These are phyloP conservation scores for Lichtheimia hyalospora DNA, from an alignment of 371 early-diverging fungal genomes.

Conservation along the genomic window DNA sequence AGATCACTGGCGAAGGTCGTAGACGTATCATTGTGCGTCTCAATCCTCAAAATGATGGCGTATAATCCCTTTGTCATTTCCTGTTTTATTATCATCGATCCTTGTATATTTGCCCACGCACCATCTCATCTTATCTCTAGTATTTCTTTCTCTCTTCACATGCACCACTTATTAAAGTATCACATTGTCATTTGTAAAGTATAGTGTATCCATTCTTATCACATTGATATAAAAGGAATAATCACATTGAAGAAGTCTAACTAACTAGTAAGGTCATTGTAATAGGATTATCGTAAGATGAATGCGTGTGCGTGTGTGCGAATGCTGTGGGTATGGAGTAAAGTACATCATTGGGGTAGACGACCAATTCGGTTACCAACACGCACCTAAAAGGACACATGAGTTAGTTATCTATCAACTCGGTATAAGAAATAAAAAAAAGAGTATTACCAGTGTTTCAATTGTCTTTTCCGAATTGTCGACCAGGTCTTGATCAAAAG, in stretches of 20 bases:
- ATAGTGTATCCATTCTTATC: too few species aligned
- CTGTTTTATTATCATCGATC: background rate
- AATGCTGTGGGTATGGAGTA: too few species aligned
- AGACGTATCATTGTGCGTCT: constrained; percentile 23
- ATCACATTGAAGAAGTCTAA: too few species aligned
- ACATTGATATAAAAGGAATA: too few species aligned
- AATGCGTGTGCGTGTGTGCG: too few species aligned
- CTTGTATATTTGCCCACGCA: too few species aligned
- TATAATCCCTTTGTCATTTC: constrained; percentile 1
- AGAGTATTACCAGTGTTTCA: constrained; percentile 23
- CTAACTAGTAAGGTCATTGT: too few species aligned
- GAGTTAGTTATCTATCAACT: background rate
- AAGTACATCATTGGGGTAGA: background rate
- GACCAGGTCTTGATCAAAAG: constrained; percentile 27
- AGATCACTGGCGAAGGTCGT: constrained; percentile 39
- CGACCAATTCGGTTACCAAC: constrained; percentile 14
- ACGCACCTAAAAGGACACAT: constrained; percentile 7
- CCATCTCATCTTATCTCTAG: too few species aligned
- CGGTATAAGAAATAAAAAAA: background rate
- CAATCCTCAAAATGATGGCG: background rate
- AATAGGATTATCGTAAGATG: too few species aligned
- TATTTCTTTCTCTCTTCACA: too few species aligned
- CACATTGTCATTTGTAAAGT: too few species aligned
- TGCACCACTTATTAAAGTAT: too few species aligned
- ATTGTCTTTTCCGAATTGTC: constrained; percentile 27